These are phyloP conservation scores for Plantago major DNA, from an alignment of 257 asterid genomes.

Conservation along the genomic window DNA sequence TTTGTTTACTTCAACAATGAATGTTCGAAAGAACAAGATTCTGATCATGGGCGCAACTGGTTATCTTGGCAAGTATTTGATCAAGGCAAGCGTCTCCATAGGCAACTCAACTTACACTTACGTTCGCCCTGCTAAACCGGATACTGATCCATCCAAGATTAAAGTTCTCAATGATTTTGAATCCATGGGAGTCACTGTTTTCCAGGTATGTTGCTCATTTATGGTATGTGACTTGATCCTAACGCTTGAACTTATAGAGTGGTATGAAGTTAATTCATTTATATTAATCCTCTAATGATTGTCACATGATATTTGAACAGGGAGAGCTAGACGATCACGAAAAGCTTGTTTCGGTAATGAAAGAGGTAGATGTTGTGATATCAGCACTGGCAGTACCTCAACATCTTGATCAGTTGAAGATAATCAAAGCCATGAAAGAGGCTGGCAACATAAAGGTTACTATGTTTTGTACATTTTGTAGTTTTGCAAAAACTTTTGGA, in stretches of 20 bases:
- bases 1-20: not conserved
- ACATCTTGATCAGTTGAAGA: conserved; percentile 55
- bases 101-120: conserved; percentile 57
- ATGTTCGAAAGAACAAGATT: conserved; percentile 36
- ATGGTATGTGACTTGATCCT: too few species aligned
- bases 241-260: not conserved
- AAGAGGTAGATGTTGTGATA: conserved; percentile 49
- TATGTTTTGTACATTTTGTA: not conserved
- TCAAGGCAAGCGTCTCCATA: conserved; percentile 48
- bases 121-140: conserved; percentile 16
- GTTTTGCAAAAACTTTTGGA: not conserved
- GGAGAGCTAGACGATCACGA: conserved; percentile 42
- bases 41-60: conserved; percentile 75
- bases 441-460: conserved; percentile 77
- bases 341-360: conserved; percentile 34
- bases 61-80: conserved; percentile 54
- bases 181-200: conserved; percentile 36
- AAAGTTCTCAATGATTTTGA: conserved; percentile 26
- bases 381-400: conserved; percentile 46
- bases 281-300: not conserved
- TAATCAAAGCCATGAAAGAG: conserved; percentile 66
- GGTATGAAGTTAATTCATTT: not conserved
- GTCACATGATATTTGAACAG: conserved; percentile 14
- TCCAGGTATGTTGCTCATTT: conserved; percentile 22
- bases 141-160: conserved; percentile 26